Percentiles rank a stretch among this genome's conserved stretches.
These are phyloP conservation scores for Paxillus ammoniavirescens DNA, from an alignment of 768 basidiomycete genomes.

Conservation along the genomic window DNA sequence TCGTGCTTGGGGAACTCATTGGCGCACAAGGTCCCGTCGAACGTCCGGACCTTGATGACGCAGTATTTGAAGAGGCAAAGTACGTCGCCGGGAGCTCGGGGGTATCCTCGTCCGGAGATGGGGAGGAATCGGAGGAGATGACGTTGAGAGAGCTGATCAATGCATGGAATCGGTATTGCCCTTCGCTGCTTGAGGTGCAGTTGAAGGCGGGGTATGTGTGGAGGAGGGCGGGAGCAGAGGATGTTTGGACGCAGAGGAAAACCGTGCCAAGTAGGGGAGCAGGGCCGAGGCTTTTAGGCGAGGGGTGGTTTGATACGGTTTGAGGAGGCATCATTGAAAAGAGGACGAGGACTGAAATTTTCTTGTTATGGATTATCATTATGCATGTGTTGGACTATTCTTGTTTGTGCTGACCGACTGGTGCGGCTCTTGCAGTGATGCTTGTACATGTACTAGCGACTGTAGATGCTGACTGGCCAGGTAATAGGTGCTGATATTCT, in stretches of 20 bases:
- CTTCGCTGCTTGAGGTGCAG: constrained; percentile 39
- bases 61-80: constrained; percentile 20
- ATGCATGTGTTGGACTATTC: not conserved
- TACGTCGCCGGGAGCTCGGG: not conserved
- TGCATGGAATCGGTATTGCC: constrained; percentile 44
- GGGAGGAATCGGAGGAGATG: constrained; percentile 22
- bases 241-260: constrained; percentile 33
- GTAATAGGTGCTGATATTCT: too few relatives aligned
- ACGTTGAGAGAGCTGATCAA: constrained; percentile 37
- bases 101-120: not conserved
- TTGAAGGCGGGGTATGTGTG: constrained; percentile 39
- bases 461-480: too few relatives aligned
- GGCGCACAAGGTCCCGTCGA: constrained; percentile 8
- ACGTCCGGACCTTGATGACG: constrained; percentile 18
- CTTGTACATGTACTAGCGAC: not conserved
- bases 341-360: not conserved
- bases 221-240: constrained; percentile 36
- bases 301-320: not conserved
- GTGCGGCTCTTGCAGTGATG: not conserved
- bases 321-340: constrained; percentile 7
- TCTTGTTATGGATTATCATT: not conserved
- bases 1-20: constrained; percentile 10
- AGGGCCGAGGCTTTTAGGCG: not conserved
- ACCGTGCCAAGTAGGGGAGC: constrained; percentile 3
- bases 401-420: not conserved